phyloP scores from a whole-genome alignment of 192 early-diverging fungal genomes.

The Rhizoclosmatium globosum region DNA sequence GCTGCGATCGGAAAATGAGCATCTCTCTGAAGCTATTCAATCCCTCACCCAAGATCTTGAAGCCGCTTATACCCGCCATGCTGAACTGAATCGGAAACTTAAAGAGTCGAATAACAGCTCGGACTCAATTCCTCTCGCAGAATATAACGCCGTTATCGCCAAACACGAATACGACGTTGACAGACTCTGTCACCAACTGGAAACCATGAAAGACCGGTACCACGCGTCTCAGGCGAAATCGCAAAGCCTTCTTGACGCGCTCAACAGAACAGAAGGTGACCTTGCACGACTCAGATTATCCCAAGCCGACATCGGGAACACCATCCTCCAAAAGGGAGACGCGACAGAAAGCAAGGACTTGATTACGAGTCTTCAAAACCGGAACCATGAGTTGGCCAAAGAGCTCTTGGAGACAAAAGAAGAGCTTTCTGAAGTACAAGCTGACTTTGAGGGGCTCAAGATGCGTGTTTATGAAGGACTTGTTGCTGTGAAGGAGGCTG shows the following conservation, averaged over 20 bases:
- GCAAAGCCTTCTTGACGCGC: conserved; percentile 14
- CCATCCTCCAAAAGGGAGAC: conserved; percentile 20
- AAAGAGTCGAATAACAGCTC: conserved; percentile 9
- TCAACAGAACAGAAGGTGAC: conserved; percentile 26
- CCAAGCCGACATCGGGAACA: conserved; percentile 27
- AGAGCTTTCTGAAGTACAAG: not conserved
- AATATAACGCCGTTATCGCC: not conserved
- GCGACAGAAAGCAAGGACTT: not conserved
- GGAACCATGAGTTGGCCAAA: conserved; percentile 19
- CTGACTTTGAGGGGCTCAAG: not conserved
- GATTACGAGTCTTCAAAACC: not conserved
- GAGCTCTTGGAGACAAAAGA: not conserved
- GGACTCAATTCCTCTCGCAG: not conserved
- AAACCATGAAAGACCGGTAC: conserved; percentile 28
- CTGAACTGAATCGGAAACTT: not conserved
- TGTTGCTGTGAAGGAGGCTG: not conserved
- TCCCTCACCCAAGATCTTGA: conserved; percentile 30
- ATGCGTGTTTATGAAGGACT: not conserved
- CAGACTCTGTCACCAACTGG: conserved; percentile 14
- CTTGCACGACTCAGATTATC: conserved; percentile 20
- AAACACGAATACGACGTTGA: conserved; percentile 7
- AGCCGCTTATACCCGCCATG: not conserved
- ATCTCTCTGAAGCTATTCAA: not conserved
- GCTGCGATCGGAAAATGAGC: conserved; percentile 16
- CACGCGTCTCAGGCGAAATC: conserved; percentile 20